Conservation (phyloP, 2,329 filamentous ascomycete genomes). For the Colletotrichum siamense region DNA sequence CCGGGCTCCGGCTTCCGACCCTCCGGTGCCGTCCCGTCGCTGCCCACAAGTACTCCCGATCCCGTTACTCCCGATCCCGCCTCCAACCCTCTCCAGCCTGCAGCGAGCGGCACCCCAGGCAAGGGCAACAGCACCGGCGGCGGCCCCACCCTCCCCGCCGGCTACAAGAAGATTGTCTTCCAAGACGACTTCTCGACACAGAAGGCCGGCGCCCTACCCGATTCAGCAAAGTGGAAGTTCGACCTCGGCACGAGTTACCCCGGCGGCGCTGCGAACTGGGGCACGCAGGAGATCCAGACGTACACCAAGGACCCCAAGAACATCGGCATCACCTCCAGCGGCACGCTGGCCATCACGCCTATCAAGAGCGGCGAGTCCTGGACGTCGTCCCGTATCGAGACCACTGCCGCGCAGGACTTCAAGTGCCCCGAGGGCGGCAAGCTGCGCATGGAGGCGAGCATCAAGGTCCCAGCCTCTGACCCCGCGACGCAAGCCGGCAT, state of each 20-base stretch:
- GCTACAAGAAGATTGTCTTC: constrained; percentile 29
- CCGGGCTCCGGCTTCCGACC: neutral
- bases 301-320: constrained; percentile 48
- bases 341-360: constrained; percentile 27
- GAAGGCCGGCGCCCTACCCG: constrained; percentile 35
- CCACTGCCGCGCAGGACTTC: constrained; percentile 37
- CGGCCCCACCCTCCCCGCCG: constrained; percentile 15
- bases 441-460: constrained; percentile 42
- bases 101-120: neutral
- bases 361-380: constrained; percentile 34
- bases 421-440: constrained; percentile 34
- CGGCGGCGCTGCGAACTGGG: constrained; percentile 51
- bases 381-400: constrained; percentile 52
- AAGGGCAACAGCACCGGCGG: neutral
- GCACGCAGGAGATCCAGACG: constrained; percentile 52
- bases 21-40: neutral
- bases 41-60: neutral
- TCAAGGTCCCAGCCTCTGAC: constrained; percentile 39
- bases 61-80: neutral
- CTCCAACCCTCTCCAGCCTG: neutral
- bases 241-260: constrained; percentile 51
- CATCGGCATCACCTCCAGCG: constrained; percentile 39
- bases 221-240: constrained; percentile 46
- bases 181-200: constrained; percentile 33
- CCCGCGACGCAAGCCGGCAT: constrained; percentile 39